Evolutionary conservation across 306 rosid species (phyloP).

Genomic region (Cucurbita maxima): DNA sequence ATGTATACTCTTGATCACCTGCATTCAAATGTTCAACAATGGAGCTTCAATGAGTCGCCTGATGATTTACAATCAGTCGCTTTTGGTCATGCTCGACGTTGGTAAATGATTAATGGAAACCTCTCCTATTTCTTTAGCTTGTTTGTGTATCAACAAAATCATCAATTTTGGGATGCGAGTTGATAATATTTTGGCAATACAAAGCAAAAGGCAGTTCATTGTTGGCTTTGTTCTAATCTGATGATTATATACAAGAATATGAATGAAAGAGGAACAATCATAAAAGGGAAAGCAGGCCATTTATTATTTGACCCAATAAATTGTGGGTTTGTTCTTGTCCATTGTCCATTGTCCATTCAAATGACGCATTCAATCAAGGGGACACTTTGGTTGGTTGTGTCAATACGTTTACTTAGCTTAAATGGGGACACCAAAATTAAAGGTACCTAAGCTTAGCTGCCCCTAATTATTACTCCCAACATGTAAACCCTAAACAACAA

Average conservation of each 20-base stretch:
- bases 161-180: not conserved
- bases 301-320: no score
- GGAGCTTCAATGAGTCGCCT: constrained; percentile 33
- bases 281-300: no score
- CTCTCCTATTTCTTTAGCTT: not conserved
- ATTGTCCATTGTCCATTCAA: no score
- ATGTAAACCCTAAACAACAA: constrained; percentile 15
- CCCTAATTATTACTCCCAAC: constrained; percentile 28
- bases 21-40: constrained; percentile 38
- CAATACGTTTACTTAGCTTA: constrained; percentile 31
- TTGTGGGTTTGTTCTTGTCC: no score
- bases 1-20: constrained; percentile 36
- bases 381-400: constrained; percentile 49
- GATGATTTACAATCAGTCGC: constrained; percentile 60
- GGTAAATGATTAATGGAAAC: not conserved
- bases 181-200: not conserved
- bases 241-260: no score
- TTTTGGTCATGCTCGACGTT: constrained; percentile 36
- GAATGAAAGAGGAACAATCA: no score
- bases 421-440: constrained; percentile 10
- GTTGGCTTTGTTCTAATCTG: no score
- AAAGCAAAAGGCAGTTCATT: no score
- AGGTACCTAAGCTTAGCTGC: constrained; percentile 29
- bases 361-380: constrained; percentile 42
- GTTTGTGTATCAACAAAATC: not conserved